These are phyloP conservation scores for Rickenella mellea DNA, from an alignment of 768 basidiomycete species.

Conservation along the genomic window DNA sequence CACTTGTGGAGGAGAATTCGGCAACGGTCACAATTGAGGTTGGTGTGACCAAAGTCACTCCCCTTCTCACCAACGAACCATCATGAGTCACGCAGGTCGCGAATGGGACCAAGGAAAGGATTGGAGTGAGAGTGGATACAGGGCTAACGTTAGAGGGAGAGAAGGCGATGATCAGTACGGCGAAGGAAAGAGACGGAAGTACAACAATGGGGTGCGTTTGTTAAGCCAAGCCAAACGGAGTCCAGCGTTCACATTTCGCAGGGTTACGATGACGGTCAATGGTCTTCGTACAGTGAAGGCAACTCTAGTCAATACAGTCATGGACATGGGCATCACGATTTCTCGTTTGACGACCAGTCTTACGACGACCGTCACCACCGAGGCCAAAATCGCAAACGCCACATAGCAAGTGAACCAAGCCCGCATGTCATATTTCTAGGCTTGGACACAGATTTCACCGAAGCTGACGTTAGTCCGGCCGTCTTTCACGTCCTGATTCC, in stretches of 20 bases:
- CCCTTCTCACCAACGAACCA: slow-evolving; percentile 11
- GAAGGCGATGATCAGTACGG: slow-evolving; percentile 59
- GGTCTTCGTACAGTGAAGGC: background rate
- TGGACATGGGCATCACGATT: slow-evolving; percentile 12
- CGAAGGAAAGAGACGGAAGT: slow-evolving; percentile 74
- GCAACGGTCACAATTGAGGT: slow-evolving; percentile 37
- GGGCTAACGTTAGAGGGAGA: slow-evolving; percentile 38
- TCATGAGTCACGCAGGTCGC: slow-evolving; percentile 65
- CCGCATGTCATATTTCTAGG: slow-evolving; percentile 95
- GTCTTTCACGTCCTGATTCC: slow-evolving; percentile 20
- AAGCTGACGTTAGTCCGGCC: slow-evolving; percentile 73
- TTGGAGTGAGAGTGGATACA: slow-evolving; percentile 29
- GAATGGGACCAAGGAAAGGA: slow-evolving; percentile 85
- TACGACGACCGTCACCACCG: slow-evolving; percentile 38
- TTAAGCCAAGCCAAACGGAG: slow-evolving; percentile 4
- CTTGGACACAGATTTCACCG: slow-evolving; percentile 83
- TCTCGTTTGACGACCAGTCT: slow-evolving; percentile 17
- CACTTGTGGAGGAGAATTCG: no score
- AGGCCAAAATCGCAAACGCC: slow-evolving; percentile 42
- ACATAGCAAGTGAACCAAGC: slow-evolving; percentile 77
- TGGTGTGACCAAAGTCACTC: slow-evolving; percentile 10
- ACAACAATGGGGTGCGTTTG: slow-evolving; percentile 58
- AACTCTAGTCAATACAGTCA: slow-evolving; percentile 7
- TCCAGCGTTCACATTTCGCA: slow-evolving; percentile 16
- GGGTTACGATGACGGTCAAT: slow-evolving; percentile 39